Percentiles rank a stretch among this genome's conserved stretches.
Conservation (phyloP, 176 grass and related monocot species). For the Eleusine coracana region DNA sequence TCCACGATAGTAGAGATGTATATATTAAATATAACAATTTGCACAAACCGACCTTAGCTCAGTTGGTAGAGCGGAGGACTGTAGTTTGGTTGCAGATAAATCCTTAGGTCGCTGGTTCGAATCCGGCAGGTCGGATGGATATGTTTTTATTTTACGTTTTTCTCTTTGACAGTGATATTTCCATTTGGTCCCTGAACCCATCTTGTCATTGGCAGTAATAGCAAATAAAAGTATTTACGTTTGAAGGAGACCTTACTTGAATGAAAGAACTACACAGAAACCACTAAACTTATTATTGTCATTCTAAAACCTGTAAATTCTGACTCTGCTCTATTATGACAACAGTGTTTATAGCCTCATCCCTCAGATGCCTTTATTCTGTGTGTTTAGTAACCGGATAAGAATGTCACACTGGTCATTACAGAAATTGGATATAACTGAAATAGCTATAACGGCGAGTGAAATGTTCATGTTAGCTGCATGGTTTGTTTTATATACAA, state of each 20-base stretch:
- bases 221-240: too few species aligned
- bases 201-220: too few species aligned
- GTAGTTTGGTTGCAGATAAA: conserved; percentile 51
- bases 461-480: conserved; percentile 1
- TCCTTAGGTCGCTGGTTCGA: conserved; percentile 98
- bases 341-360: too few species aligned
- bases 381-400: not conserved
- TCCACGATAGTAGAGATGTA: not conserved
- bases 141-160: not conserved
- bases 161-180: not conserved
- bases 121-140: conserved; percentile 71
- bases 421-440: too few species aligned
- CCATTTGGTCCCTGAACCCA: too few species aligned
- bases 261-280: too few species aligned
- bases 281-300: too few species aligned
- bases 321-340: too few species aligned
- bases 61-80: conserved; percentile 99
- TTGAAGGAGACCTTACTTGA: too few species aligned
- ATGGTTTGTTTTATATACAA: not conserved
- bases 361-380: too few species aligned
- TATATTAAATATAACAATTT: not conserved
- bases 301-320: too few species aligned
- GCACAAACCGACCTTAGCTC: conserved; percentile 76
- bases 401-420: not conserved
- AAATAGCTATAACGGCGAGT: too few species aligned